These are phyloP conservation scores for Ormosia emarginata DNA, from an alignment of 306 rosid genomes.

Conservation along the genomic window DNA sequence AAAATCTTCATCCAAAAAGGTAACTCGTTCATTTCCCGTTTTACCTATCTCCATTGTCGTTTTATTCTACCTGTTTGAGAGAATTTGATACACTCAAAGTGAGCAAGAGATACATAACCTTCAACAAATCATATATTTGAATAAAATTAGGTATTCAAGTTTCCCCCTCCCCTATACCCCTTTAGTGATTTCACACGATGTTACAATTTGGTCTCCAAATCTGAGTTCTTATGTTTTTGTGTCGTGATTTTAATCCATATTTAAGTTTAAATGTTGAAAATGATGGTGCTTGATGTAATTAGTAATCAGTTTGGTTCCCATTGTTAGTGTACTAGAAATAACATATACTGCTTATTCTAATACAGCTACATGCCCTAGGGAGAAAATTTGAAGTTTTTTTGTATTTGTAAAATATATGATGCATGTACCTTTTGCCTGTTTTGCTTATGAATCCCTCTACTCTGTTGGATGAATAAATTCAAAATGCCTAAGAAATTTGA, in stretches of 20 bases:
- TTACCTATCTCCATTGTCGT: neutral
- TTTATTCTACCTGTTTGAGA: neutral
- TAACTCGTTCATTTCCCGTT: neutral
- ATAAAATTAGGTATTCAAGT: neutral
- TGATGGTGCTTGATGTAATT: neutral
- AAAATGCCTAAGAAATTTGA: too few species aligned
- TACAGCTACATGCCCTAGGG: neutral
- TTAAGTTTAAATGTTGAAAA: neutral
- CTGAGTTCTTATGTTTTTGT: neutral
- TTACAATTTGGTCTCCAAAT: neutral
- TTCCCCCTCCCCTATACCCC: neutral
- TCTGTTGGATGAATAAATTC: too few species aligned
- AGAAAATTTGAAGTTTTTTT: neutral
- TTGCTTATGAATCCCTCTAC: neutral
- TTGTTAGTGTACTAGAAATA: neutral
- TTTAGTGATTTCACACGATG: neutral
- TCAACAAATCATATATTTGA: neutral
- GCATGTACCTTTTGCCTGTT: neutral
- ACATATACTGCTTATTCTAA: neutral
- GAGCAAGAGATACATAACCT: neutral
- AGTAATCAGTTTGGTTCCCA: neutral
- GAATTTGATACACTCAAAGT: neutral
- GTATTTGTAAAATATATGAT: neutral
- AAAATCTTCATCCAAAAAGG: conserved; percentile 43
- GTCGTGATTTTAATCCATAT: neutral